phyloP scores from a whole-genome alignment of 352 stramenopile species.

The Phytophthora tubulina region DNA sequence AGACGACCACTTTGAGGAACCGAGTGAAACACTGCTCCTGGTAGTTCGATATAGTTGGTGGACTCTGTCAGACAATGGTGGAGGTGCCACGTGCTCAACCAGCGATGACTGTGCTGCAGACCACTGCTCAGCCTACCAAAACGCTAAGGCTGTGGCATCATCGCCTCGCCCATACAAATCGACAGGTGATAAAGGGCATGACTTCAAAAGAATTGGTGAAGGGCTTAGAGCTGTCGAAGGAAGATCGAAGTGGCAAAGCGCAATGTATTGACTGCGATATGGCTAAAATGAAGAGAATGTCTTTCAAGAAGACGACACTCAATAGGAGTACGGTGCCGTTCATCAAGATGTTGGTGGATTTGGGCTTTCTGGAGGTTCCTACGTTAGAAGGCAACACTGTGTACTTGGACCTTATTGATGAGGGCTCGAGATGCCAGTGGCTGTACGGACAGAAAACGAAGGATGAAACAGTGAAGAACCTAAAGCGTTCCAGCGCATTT shows the following conservation, averaged over 20 bases:
- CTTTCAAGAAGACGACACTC: conserved; percentile 1
- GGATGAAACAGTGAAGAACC: conserved; percentile 16
- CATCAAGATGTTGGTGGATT: conserved; percentile 5
- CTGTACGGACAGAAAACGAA: conserved; percentile 16
- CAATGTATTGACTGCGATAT: conserved; percentile 20
- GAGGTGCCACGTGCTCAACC: neutral
- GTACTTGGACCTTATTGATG: conserved; percentile 21
- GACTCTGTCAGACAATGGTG: conserved; percentile 5
- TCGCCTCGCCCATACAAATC: conserved; percentile 18
- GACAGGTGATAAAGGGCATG: conserved; percentile 15
- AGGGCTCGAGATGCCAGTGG: conserved; percentile 22
- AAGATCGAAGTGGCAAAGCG: neutral
- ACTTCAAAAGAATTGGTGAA: conserved; percentile 2
- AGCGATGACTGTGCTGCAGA: neutral
- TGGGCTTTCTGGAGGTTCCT: conserved; percentile 2
- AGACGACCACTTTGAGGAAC: neutral
- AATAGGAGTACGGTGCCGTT: conserved; percentile 2
- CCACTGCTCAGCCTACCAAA: neutral
- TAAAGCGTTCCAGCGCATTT: no score
- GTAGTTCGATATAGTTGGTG: conserved; percentile 3
- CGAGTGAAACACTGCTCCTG: neutral
- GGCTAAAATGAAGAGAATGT: conserved; percentile 14
- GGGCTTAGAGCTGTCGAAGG: neutral
- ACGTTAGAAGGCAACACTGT: conserved; percentile 7
- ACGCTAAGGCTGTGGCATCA: conserved; percentile 4